Evolutionary conservation across 1,284 basidiomycete species (phyloP), one percentile per base, ranked within the genome.

Genomic region (Tylopilus sp.): DNA sequence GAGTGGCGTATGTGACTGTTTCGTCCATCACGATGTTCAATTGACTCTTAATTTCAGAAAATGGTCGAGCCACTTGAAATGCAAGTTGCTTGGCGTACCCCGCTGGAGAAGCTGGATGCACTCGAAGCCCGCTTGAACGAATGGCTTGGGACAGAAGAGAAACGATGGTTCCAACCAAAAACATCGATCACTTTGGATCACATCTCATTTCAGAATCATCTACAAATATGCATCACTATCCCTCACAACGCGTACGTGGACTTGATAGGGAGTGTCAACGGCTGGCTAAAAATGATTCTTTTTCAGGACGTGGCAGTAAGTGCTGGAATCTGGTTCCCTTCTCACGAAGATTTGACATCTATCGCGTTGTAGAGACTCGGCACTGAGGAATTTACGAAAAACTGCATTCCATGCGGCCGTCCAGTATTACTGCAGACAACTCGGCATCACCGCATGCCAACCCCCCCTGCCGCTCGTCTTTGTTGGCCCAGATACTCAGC

Each of bases 331-430:
- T 20, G 12, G 17, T n/a, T 29, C 15, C 33, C 18, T 11, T 41
- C 8, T 43, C 10, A 35, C 28, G n/a, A 28, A 14, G 39, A 26
- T 51, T 47, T 58, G 30, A 58, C 10, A 31, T 35, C 1, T 17
- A 36, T 48, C n/a, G 33, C 44, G 12, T 38, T 35, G 18, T 52
- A 65, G 64, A 70, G 82, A 88, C 63, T 88, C 85, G 85, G 77
- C 78, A 30, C 66, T 83, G 24, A 77, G 75, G 20, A 71, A 72
- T 50, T 66, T 75, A 17, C 78, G 85, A 42, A 80, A 77, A 59
- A 88, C 86, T 3, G 83, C 85, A 4, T 89, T 89, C 72, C 80
- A 86, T 60, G 83, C 83, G 6, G 87, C 86, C 2, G 81, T 81
- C 21, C 80, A 86, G 56, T 77, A 83, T 60, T 88, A 83, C 64